phyloP scores from a whole-genome alignment of 2,329 filamentous ascomycete genomes.

The Ophiosphaerella herpotricha region DNA sequence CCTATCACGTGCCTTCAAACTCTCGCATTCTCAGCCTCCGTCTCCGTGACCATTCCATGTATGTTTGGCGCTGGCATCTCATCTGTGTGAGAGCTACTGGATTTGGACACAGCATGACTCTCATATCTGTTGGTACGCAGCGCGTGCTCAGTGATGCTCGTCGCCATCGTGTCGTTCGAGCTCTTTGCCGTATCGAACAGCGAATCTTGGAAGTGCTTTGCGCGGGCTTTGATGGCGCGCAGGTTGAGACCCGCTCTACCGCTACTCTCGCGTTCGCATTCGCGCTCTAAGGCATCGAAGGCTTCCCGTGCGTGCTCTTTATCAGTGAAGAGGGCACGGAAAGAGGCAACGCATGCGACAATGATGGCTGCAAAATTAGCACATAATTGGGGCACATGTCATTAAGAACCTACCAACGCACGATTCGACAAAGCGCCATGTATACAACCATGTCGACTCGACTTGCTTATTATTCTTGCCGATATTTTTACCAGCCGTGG shows the following conservation, averaged over 20 bases:
- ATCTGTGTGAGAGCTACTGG: background rate
- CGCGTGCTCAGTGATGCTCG: background rate
- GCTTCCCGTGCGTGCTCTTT: background rate
- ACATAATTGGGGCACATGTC: background rate
- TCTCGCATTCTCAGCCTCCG: background rate
- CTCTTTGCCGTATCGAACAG: conserved; percentile 1
- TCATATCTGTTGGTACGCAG: background rate
- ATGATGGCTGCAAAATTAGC: conserved; percentile 1
- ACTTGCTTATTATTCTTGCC: background rate
- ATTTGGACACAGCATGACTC: background rate
- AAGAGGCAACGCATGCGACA: conserved; percentile 7
- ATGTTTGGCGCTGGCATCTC: background rate
- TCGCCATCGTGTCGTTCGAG: background rate
- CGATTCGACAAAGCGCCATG: conserved; percentile 6
- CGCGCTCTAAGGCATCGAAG: background rate
- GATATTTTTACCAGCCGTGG: background rate
- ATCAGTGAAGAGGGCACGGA: conserved; percentile 4
- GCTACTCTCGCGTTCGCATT: background rate
- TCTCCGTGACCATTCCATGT: background rate
- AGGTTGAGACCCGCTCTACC: background rate
- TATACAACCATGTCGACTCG: conserved; percentile 3
- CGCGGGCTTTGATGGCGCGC: background rate
- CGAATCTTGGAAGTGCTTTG: conserved; percentile 3
- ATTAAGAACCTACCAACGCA: conserved; percentile 2
- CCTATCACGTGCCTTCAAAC: background rate